Evolutionary conservation across 352 stramenopile species (phyloP).

Genomic region (Pythium pyrilobum): DNA sequence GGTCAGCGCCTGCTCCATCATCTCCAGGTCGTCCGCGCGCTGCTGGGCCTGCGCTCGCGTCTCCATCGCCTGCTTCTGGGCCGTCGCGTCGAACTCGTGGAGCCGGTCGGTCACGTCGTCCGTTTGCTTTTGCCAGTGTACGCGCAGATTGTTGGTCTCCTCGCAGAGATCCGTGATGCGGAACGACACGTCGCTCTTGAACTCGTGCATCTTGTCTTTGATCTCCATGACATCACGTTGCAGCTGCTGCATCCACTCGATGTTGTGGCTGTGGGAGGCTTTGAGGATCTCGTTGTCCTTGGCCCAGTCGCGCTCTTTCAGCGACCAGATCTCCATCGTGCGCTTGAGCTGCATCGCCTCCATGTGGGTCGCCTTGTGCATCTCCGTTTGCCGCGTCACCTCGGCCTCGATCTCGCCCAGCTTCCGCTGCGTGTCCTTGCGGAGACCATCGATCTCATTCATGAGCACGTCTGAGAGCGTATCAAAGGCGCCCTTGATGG

Average conservation of each 20-base stretch:
- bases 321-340: constrained; percentile 69
- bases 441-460: constrained; percentile 61
- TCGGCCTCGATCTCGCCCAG: constrained; percentile 57
- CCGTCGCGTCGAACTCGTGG: constrained; percentile 40
- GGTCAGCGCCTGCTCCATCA: constrained; percentile 68
- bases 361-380: constrained; percentile 52
- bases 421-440: constrained; percentile 60
- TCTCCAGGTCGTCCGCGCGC: constrained; percentile 58
- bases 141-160: constrained; percentile 57
- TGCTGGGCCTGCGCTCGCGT: constrained; percentile 42
- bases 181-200: constrained; percentile 47
- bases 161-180: constrained; percentile 55
- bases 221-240: constrained; percentile 76
- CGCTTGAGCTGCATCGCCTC: constrained; percentile 75
- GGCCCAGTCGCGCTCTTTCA: constrained; percentile 81
- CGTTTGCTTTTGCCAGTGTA: constrained; percentile 67
- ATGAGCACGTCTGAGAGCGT: constrained; percentile 78
- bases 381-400: constrained; percentile 44
- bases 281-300: constrained; percentile 87
- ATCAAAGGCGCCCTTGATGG: constrained; percentile 68
- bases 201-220: constrained; percentile 69
- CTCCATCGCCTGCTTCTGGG: constrained; percentile 40
- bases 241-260: constrained; percentile 86
- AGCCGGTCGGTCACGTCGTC: constrained; percentile 59
- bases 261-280: constrained; percentile 69